Evolutionary conservation across 495 filamentous ascomycete species (phyloP).

Genomic region (Podospora pseudocomata): DNA sequence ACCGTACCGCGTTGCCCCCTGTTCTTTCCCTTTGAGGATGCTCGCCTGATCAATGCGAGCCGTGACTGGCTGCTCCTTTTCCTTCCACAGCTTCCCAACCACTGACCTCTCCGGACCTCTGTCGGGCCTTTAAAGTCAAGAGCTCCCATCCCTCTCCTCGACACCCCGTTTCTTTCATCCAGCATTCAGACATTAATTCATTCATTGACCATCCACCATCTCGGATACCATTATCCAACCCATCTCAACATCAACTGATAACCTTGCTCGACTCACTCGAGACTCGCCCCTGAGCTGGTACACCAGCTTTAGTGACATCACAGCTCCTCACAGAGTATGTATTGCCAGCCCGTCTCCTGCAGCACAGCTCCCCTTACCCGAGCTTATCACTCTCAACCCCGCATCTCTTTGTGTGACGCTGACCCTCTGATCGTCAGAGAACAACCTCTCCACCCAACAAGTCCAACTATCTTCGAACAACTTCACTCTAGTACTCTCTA

Average conservation of each 20-base stretch:
- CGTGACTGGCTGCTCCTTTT: constrained; percentile 20
- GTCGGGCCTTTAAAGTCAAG: constrained; percentile 21
- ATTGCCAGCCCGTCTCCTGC: not conserved
- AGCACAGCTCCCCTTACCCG: not conserved
- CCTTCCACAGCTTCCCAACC: constrained; percentile 5
- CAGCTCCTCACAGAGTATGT: not conserved
- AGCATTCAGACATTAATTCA: not conserved
- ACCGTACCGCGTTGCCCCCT: constrained; percentile 17
- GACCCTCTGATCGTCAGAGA: not conserved
- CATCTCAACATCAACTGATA: not conserved
- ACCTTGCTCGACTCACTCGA: not conserved
- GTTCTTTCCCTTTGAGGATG: constrained; percentile 31
- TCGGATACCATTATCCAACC: constrained; percentile 1
- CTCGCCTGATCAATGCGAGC: constrained; percentile 30
- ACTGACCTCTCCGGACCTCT: not conserved
- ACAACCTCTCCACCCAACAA: not conserved
- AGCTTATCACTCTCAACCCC: constrained; percentile 12
- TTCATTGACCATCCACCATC: constrained; percentile 5
- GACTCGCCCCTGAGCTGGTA: not conserved
- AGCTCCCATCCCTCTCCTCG: constrained; percentile 20
- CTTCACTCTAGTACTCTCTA: constrained; percentile 3
- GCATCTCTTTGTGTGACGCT: constrained; percentile 11
- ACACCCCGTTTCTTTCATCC: constrained; percentile 10
- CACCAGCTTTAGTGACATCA: constrained; percentile 13
- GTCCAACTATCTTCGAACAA: not conserved